Evolutionary conservation across 805 yeast species (phyloP), one percentile per base, ranked within the genome.

Genomic region (Blastobotrys attinorum): DNA sequence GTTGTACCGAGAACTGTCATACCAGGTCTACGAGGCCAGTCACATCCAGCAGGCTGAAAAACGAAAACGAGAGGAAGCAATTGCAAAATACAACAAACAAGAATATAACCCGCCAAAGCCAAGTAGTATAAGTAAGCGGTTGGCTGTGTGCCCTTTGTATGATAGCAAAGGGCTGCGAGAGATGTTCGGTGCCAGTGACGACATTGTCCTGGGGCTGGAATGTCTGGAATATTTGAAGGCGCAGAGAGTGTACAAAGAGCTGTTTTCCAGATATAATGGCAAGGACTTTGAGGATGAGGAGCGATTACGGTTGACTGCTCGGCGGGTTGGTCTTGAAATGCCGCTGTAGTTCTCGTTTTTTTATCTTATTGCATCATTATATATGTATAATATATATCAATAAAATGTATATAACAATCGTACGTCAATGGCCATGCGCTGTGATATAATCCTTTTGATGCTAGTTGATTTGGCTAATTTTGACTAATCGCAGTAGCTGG

Each of bases 181-280:
- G 15, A 33, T 40, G 11, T 51, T 54, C 35, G 31, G 27, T 36
- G 17, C 36, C 32, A 18, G 32, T 15, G 31, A 25, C 4, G 56
- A 53, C 31, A 37, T 52, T 3, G 49, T 62, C 27, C 79, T 80
- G 54, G 62, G 81, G 38, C 52, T 59, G n/a, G 88, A 84, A 56
- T 71, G 83, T 11, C 66, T 75, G 3, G 65, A 71, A 7, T 90
- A 77, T 58, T 65, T 90, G 42, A 69, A 71, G 41, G 76, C 81
- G 49, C 97, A 90, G 62, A 70, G 92, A 50, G 76, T 71, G 10
- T 90, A 87, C 64, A 78, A 77, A 47, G 89, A 81, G 51, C 70
- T 90, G 39, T 68, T 89, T 36, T 92, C 83, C 52, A 73, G 95
- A 52, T 92, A 90, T 63, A 86, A 89, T 56, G 92, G 95, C 2